Percentiles rank a stretch among this genome's conserved stretches.
phyloP scores from a whole-genome alignment of 176 grass and related monocot species.

The Themeda triandra region DNA sequence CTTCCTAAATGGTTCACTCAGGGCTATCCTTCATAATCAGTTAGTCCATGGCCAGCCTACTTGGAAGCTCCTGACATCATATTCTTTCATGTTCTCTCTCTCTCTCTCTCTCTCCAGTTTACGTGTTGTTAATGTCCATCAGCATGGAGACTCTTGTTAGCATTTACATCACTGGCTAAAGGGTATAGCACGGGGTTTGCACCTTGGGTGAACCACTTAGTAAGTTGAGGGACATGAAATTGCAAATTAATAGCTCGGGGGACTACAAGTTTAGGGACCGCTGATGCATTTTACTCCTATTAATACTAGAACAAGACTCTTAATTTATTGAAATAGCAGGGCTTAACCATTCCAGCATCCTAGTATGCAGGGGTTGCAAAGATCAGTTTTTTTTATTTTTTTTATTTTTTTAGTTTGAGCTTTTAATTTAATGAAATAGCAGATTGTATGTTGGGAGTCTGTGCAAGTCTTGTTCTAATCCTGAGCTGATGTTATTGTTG shows the following conservation, averaged over 20 bases:
- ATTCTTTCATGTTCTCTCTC: background rate
- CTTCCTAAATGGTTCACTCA: background rate
- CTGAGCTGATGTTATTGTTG: background rate
- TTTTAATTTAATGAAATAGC: background rate
- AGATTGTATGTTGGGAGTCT: background rate
- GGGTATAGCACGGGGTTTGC: background rate
- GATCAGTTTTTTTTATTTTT: background rate
- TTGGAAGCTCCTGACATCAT: background rate
- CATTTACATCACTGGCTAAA: background rate
- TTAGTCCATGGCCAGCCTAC: background rate
- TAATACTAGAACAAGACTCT: constrained; percentile 4
- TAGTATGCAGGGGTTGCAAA: background rate
- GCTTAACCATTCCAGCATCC: background rate
- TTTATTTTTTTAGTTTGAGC: background rate
- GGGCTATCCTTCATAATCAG: background rate
- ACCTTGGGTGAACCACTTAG: background rate
- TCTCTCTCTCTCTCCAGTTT: no score
- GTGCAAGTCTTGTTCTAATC: constrained; percentile 1
- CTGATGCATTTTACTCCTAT: background rate
- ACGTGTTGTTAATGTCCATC: background rate
- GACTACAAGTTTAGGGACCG: background rate
- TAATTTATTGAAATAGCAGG: no score
- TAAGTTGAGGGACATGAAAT: background rate
- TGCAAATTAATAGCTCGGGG: background rate
- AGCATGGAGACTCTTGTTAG: background rate